phyloP scores from a whole-genome alignment of 805 yeast species.

The Cyberlindnera misumaiensis region DNA sequence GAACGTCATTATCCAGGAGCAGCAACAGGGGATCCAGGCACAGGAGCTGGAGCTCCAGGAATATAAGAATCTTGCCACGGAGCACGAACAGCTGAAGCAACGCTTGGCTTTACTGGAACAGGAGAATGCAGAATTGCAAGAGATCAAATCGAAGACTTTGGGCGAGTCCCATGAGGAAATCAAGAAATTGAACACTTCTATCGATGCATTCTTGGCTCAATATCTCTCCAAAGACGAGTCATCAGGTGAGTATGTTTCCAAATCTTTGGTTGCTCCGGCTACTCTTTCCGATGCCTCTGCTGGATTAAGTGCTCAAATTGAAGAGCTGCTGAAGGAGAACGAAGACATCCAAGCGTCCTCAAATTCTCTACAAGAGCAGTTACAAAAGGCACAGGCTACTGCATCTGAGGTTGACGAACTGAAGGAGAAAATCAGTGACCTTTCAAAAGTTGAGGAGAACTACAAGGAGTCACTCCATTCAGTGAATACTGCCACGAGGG shows the following conservation, averaged over 20 bases:
- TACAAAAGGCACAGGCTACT: slow-evolving; percentile 12
- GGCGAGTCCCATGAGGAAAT: slow-evolving; percentile 25
- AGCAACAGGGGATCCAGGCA: slow-evolving; percentile 37
- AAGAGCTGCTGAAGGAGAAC: slow-evolving; percentile 43
- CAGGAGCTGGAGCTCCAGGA: slow-evolving; percentile 36
- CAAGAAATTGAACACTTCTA: slow-evolving; percentile 22
- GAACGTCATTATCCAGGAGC: slow-evolving; percentile 48
- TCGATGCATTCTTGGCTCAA: slow-evolving; percentile 23
- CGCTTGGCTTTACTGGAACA: slow-evolving; percentile 37
- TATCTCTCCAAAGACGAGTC: slow-evolving; percentile 18
- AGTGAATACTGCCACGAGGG: slow-evolving; percentile 67
- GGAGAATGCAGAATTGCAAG: slow-evolving; percentile 37
- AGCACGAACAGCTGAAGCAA: slow-evolving; percentile 40
- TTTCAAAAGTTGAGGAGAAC: slow-evolving; percentile 48
- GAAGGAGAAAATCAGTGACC: slow-evolving; percentile 26
- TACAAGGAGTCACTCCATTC: slow-evolving; percentile 68
- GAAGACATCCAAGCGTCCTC: slow-evolving; percentile 32
- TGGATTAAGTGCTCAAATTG: slow-evolving; percentile 48
- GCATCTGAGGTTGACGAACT: slow-evolving; percentile 23
- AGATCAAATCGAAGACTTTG: slow-evolving; percentile 25
- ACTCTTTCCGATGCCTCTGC: slow-evolving; percentile 8
- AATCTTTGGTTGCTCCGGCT: slow-evolving; percentile 2
- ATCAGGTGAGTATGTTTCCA: slow-evolving; percentile 14
- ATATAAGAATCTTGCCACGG: slow-evolving; percentile 38
- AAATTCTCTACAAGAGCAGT: slow-evolving; percentile 30